Conservation (phyloP, 495 filamentous ascomycete species). For the Aspergillus campestris region DNA sequence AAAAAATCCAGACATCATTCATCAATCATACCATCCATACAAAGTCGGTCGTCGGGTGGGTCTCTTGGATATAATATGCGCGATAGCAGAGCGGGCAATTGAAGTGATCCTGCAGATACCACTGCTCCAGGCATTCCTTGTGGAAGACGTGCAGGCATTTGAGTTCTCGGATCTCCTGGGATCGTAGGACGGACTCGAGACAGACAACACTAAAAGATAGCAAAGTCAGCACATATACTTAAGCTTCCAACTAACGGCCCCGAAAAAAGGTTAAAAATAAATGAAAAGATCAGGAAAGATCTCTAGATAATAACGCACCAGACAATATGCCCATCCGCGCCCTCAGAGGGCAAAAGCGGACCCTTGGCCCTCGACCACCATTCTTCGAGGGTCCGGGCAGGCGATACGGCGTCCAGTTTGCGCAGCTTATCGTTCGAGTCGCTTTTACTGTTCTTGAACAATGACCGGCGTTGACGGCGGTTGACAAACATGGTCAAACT, state of each 20-base stretch:
- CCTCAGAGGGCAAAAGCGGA: slow-evolving; percentile 26
- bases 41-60: slow-evolving; percentile 28
- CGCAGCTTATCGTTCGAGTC: slow-evolving; percentile 28
- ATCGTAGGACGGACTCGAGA: slow-evolving; percentile 31
- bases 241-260: not conserved
- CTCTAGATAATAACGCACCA: slow-evolving; percentile 21
- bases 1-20: not conserved
- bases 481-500: slow-evolving; percentile 33
- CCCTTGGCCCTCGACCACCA: slow-evolving; percentile 35
- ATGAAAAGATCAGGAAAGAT: not conserved
- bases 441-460: slow-evolving; percentile 14
- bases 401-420: slow-evolving; percentile 32
- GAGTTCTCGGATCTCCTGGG: slow-evolving; percentile 35
- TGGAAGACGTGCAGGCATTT: slow-evolving; percentile 41
- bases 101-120: slow-evolving; percentile 37
- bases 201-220: slow-evolving; percentile 28
- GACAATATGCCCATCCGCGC: slow-evolving; percentile 33
- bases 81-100: slow-evolving; percentile 38
- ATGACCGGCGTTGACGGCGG: slow-evolving; percentile 23
- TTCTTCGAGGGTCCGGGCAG: slow-evolving; percentile 32
- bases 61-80: slow-evolving; percentile 28
- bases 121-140: slow-evolving; percentile 37
- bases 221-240: not conserved
- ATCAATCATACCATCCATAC: slow-evolving; percentile 34
- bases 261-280: not conserved